A percentile compares a stretch with the other conserved stretches of the same genome.
phyloP scores from a whole-genome alignment of 805 yeast genomes.

The Cyberlindnera maclurae region DNA sequence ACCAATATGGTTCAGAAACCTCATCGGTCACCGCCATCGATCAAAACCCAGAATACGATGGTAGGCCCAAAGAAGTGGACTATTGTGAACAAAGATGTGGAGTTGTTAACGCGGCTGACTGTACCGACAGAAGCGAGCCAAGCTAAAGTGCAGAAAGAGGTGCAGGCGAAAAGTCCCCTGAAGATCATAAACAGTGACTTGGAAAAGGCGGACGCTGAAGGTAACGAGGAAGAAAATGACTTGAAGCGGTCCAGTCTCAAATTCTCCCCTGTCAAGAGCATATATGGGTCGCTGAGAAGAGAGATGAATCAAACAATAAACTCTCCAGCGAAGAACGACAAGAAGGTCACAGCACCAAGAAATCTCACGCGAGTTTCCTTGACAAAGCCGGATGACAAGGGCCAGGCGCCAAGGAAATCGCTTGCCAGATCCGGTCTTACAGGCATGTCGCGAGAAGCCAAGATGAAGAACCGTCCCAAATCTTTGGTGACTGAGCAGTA shows the following conservation, averaged over 20 bases:
- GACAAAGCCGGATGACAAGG: conserved; percentile 15
- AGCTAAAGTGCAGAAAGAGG: conserved; percentile 5
- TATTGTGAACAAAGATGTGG: background rate
- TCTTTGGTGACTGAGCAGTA: conserved; percentile 13
- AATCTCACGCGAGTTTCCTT: conserved; percentile 20
- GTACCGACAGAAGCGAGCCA: conserved; percentile 16
- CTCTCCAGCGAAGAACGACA: conserved; percentile 7
- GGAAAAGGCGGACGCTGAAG: background rate
- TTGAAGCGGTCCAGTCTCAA: conserved; percentile 13
- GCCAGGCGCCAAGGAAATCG: conserved; percentile 14
- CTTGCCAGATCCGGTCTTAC: conserved; percentile 15
- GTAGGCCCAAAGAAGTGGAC: background rate
- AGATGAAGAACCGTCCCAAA: conserved; percentile 15
- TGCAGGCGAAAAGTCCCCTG: background rate
- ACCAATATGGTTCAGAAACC: conserved; percentile 4
- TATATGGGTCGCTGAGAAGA: conserved; percentile 20
- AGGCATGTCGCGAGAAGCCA: conserved; percentile 15
- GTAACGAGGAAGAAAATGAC: conserved; percentile 1
- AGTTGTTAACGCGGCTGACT: conserved; percentile 9
- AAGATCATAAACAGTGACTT: background rate
- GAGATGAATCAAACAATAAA: conserved; percentile 16
- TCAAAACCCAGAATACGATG: no score
- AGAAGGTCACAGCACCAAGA: conserved; percentile 6
- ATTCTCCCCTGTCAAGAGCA: conserved; percentile 24
- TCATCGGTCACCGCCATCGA: background rate